Evolutionary conservation across 1,139 yeast species (phyloP), one percentile per base, ranked within the genome.

Genomic region (Suhomyces chickasaworum): DNA sequence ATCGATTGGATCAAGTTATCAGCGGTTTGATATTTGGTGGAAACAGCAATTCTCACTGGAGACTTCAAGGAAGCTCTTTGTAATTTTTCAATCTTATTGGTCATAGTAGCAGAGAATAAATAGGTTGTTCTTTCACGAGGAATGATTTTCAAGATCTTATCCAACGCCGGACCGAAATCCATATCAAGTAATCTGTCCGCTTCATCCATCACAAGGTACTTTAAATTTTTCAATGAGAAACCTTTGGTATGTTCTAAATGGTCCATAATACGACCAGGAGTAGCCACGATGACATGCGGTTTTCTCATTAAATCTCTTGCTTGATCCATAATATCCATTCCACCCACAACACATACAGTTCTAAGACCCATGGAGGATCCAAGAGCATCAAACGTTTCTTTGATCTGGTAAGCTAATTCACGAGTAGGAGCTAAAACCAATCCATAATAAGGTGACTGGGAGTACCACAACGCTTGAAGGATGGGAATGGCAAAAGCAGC

Each of bases 321-420:
- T 67, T 93, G 99, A 59, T 90, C 96, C 95, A 93, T 89, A 89
- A 89, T 88, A 61, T 89, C 96, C 95, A 93, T 93, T 53, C 99
- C 99, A 55, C 99, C 99, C 35, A 93, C 97, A 53, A 93, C 80
- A 52, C 96, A 91, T 2, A 84, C 85, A 27, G 93, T 77, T 58
- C 96, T 75, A 35, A 91, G 78, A 0, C 99, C 99, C 95, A 93
- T 91, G 15, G 83, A 72, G 1, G 89, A 70, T 0, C 99, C 99
- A 43, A 93, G 69, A 0, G 98, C 97, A 63, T 90, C 97, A 63
- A 93, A 95, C 12, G 97, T 93, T 58, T 90, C 96, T 56, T 91
- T 86, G 56, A 95, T 93, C 65, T 93, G 99, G 64, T 87, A 90
- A 0, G 99, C 99, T 63, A 93, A 74, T 69, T 93, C 99, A 72